phyloP scores from a whole-genome alignment of 2,329 filamentous ascomycete genomes.

The Microsporum canis region DNA sequence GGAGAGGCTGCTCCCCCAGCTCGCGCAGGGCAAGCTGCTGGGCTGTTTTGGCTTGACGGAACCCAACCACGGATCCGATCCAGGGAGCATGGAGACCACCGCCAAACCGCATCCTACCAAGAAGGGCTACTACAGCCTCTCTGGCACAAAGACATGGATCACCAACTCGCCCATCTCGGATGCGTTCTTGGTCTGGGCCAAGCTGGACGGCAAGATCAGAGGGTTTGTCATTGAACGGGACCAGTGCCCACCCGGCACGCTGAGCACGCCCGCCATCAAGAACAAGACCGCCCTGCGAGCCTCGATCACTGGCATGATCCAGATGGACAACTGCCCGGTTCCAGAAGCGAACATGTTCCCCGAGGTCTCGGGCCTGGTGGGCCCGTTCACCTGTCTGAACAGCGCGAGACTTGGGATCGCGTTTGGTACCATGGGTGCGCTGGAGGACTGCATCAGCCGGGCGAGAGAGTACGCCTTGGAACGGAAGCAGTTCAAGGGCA shows the following conservation, averaged over 20 bases:
- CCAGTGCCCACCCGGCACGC: slow-evolving; percentile 72
- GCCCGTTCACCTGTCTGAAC: slow-evolving; percentile 90
- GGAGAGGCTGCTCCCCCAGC: slow-evolving; percentile 64
- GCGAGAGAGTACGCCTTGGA: slow-evolving; percentile 82
- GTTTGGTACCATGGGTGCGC: slow-evolving; percentile 81
- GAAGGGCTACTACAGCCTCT: slow-evolving; percentile 67
- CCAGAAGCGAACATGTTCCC: slow-evolving; percentile 90
- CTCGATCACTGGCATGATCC: slow-evolving; percentile 95
- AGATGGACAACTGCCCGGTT: slow-evolving; percentile 82
- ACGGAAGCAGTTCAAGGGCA: slow-evolving; percentile 89
- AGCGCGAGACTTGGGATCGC: slow-evolving; percentile 88
- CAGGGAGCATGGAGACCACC: slow-evolving; percentile 77
- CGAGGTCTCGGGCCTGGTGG: slow-evolving; percentile 69
- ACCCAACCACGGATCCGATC: slow-evolving; percentile 86
- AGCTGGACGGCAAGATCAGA: slow-evolving; percentile 83
- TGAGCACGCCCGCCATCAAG: slow-evolving; percentile 86
- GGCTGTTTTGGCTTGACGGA: slow-evolving; percentile 86
- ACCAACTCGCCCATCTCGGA: slow-evolving; percentile 88
- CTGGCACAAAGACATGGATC: slow-evolving; percentile 87
- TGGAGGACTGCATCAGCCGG: slow-evolving; percentile 80
- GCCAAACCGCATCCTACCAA: slow-evolving; percentile 77
- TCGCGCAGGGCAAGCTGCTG: slow-evolving; percentile 72
- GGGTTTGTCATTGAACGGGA: slow-evolving; percentile 83
- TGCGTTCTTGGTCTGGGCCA: slow-evolving; percentile 81
- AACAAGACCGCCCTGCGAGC: slow-evolving; percentile 91